Evolutionary conservation across 352 stramenopile species (phyloP).

Genomic region (Globisporangium spinosum): DNA sequence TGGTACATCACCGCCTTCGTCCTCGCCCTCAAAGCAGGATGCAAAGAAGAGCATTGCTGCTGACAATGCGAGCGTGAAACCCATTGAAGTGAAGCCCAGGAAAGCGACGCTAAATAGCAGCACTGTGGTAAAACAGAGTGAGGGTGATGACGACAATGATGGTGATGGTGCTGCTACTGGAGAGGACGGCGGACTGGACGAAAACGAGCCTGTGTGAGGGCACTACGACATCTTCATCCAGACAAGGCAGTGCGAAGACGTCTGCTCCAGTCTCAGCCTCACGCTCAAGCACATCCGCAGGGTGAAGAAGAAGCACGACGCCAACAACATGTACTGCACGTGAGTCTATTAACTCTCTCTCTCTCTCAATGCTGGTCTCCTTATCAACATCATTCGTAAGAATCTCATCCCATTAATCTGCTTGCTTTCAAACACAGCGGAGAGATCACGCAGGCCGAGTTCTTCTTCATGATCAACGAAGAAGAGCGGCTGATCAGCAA

Average conservation of each 20-base stretch:
- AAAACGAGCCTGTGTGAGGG: conserved; percentile 29
- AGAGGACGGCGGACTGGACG: background rate
- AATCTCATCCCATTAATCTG: background rate
- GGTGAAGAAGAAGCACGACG: conserved; percentile 69
- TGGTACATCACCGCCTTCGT: background rate
- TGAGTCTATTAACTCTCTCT: conserved; percentile 23
- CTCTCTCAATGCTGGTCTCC: background rate
- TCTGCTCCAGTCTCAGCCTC: conserved; percentile 47
- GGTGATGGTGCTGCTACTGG: background rate
- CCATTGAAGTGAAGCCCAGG: conserved; percentile 6
- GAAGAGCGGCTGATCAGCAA: conserved; percentile 46
- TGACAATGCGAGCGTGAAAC: background rate
- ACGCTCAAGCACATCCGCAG: conserved; percentile 52
- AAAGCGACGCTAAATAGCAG: background rate
- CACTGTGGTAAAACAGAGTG: background rate
- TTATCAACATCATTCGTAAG: background rate
- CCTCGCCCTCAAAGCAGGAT: background rate
- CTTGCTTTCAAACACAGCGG: conserved; percentile 27
- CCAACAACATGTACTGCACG: conserved; percentile 76
- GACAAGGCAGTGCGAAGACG: conserved; percentile 44
- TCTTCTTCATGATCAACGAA: conserved; percentile 73
- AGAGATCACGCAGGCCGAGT: conserved; percentile 69
- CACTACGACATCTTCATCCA: conserved; percentile 55
- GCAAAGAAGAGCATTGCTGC: background rate
- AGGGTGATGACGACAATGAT: background rate